These are phyloP conservation scores for Populus tremula DNA, from an alignment of 345 rosid species.

Conservation along the genomic window DNA sequence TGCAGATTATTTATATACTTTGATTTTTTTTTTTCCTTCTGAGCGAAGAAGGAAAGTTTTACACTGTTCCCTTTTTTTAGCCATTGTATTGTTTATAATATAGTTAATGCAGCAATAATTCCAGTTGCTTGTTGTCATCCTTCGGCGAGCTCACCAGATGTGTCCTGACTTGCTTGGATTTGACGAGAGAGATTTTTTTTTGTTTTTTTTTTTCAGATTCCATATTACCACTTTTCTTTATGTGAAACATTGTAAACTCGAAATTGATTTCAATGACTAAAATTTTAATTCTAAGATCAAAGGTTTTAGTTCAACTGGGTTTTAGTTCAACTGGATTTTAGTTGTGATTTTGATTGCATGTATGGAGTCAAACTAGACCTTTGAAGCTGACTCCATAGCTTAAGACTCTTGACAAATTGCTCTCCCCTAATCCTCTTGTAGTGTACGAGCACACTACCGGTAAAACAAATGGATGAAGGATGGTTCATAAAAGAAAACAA, in stretches of 20 bases:
- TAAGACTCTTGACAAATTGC: no score
- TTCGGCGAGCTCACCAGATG: conserved; percentile 13
- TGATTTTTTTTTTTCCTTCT: conserved; percentile 13
- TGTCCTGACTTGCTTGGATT: conserved; percentile 29
- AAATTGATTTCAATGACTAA: not conserved
- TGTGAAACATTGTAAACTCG: conserved; percentile 5
- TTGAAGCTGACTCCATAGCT: no score
- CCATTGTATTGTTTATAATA: conserved; percentile 31
- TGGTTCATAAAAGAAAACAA: no score
- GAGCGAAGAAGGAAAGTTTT: conserved; percentile 19
- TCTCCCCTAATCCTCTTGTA: no score
- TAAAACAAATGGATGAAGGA: no score
- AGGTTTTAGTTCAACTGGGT: not conserved
- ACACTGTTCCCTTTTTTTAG: conserved; percentile 9
- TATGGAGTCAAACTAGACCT: no score
- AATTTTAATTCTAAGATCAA: not conserved
- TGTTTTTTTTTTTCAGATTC: not conserved
- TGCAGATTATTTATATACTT: conserved; percentile 22
- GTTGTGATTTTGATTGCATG: no score
- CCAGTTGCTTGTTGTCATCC: conserved; percentile 41
- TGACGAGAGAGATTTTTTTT: conserved; percentile 10
- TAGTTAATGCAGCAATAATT: conserved; percentile 46
- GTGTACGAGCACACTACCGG: no score
- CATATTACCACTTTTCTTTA: conserved; percentile 8
- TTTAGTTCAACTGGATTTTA: not conserved